Percentiles rank a stretch among this genome's conserved stretches.
Conservation (phyloP, 306 rosid species). For the Albizia julibrissin region DNA sequence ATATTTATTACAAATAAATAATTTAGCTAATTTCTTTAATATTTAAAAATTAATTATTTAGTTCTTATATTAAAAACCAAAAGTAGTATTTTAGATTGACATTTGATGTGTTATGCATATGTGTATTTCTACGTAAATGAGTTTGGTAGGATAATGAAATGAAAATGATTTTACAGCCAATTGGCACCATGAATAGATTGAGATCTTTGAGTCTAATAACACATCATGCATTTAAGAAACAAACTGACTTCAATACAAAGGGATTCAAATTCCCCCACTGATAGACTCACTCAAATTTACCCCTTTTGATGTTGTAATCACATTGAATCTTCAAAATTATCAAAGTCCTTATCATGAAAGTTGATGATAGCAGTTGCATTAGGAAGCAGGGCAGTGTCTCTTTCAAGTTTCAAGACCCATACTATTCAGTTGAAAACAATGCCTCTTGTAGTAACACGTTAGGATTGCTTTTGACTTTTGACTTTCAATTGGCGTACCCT, state of each 20-base stretch:
- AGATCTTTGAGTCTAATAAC: neutral
- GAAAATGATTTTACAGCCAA: neutral
- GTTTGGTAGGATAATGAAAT: neutral
- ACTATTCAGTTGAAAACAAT: neutral
- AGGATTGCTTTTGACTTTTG: neutral
- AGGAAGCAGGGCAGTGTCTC: neutral
- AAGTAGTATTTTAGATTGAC: neutral
- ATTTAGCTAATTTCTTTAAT: too few species aligned
- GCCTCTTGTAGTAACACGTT: neutral
- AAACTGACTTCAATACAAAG: neutral
- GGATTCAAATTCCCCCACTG: neutral
- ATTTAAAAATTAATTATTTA: too few species aligned
- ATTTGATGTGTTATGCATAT: neutral
- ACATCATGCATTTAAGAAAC: neutral
- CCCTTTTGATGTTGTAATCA: neutral
- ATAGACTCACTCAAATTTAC: neutral
- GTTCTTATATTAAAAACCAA: too few species aligned
- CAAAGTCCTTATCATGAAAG: neutral
- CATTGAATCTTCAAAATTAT: neutral
- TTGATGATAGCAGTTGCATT: neutral
- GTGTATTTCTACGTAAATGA: neutral
- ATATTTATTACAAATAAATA: too few species aligned
- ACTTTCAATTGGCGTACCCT: neutral
- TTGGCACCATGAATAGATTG: neutral
- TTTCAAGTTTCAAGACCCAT: neutral